Base-by-base conservation (phyloP, 176 grass and related monocot species). In the Ananas comosus region DNA sequence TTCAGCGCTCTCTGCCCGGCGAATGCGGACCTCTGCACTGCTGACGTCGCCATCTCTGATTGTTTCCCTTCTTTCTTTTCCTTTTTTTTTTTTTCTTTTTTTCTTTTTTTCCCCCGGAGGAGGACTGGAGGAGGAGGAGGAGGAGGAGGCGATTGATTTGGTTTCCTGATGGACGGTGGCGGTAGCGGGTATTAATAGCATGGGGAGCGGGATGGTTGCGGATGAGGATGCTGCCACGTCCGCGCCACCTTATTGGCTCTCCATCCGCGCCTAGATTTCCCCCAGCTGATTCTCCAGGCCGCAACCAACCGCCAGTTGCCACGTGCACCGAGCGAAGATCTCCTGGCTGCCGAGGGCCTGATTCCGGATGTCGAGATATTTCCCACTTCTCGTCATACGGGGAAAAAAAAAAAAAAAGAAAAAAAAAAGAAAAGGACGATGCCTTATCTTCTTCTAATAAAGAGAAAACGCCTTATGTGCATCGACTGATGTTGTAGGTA, bases 21-120 rank as follows among this genome's bases (percentile, higher is more conserved):
- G 78, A 81, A 66, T 28, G 88, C 80, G 63, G 77, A 79, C 66
- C 83, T 73, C 59, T 91, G 88, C 12, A 91, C 66, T 27, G 84
- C 70, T 27, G 88, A 84, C 14, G 83, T 87, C 50, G 81, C 61
- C 88, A 91, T 91, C 7, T 67, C 63, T 48, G 10, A 49, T 19
- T 49, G 18, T 48, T 2, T 9, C 1, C 24, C 1, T 29, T 72
- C 11, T 58, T 9, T 25, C 12, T 42, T 56, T 12, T 56, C 10
- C 1, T 51, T 2, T 13, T 56, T n/a, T 14, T 54, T 4, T 58
- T 10, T 10, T 27, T 4, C 19, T 56, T 12, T 56, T 23, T 7
- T 12, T 33, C 11, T 1, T 12, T 25, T 2, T 13, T 27, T 3
- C 3, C 5, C 13, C n/a, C 14, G 11, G 10, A 13, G 23, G 48